These are phyloP conservation scores for Coniochaeta pulveracea DNA, from an alignment of 2,329 filamentous ascomycete genomes.

Conservation along the genomic window DNA sequence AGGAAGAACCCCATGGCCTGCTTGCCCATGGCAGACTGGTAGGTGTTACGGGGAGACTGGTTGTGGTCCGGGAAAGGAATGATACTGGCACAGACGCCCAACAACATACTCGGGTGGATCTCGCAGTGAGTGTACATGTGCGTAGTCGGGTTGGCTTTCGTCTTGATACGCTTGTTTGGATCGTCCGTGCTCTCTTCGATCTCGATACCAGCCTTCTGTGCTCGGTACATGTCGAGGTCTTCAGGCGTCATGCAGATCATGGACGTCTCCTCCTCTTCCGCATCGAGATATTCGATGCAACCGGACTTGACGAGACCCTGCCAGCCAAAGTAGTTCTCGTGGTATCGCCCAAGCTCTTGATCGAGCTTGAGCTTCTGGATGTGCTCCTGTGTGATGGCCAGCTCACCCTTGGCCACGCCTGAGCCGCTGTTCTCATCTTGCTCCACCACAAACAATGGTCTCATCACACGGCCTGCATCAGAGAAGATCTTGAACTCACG, in stretches of 20 bases:
- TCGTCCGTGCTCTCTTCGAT: conserved; percentile 54
- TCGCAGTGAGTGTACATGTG: conserved; percentile 97
- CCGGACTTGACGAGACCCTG: conserved; percentile 72
- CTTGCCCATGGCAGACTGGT: conserved; percentile 99
- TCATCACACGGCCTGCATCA: conserved; percentile 88
- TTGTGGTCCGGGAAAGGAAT: conserved; percentile 99
- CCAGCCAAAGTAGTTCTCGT: conserved; percentile 67
- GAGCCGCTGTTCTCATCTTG: conserved; percentile 67
- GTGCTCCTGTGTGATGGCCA: conserved; percentile 76
- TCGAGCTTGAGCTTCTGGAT: conserved; percentile 67
- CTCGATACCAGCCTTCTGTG: conserved; percentile 54
- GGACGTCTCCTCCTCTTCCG: conserved; percentile 94
- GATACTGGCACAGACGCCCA: conserved; percentile 97
- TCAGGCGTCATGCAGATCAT: conserved; percentile 99
- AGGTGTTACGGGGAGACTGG: conserved; percentile 96
- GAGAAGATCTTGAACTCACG: conserved; percentile 98
- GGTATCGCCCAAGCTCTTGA: conserved; percentile 50
- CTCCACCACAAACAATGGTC: conserved; percentile 87
- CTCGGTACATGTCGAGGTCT: conserved; percentile 70
- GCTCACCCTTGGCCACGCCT: conserved; percentile 47
- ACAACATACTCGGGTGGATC: conserved; percentile 97
- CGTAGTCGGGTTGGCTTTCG: conserved; percentile 73
- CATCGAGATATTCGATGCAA: conserved; percentile 91
- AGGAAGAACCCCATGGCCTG: conserved; percentile 99
- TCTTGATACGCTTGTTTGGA: conserved; percentile 78